Evolutionary conservation across 1,139 yeast species (phyloP).

Genomic region (Hansenula lynferdii): DNA sequence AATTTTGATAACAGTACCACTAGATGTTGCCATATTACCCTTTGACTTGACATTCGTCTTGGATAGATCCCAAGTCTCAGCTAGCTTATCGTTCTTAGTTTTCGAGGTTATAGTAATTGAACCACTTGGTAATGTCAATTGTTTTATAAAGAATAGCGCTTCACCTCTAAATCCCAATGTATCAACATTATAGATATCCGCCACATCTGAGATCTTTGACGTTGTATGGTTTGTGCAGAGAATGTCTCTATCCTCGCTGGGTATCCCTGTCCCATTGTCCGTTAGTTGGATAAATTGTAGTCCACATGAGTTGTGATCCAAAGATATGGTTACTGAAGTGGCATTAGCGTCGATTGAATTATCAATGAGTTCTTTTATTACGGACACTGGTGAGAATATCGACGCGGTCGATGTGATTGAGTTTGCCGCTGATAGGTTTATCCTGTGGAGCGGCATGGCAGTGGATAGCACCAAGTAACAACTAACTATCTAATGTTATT

Average conservation of each 20-base stretch:
- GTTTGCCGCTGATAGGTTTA: neutral
- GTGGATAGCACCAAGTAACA: too few species aligned
- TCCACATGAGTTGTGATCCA: conserved; percentile 56
- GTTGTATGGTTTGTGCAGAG: conserved; percentile 57
- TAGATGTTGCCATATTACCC: conserved; percentile 25
- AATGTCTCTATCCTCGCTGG: conserved; percentile 36
- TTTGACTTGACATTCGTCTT: too few species aligned
- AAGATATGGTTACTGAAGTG: conserved; percentile 41
- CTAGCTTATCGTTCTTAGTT: conserved; percentile 26
- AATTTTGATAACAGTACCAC: conserved; percentile 34
- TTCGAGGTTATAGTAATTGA: conserved; percentile 30
- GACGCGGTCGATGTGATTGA: conserved; percentile 18
- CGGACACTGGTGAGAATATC: conserved; percentile 33
- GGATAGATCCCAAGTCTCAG: conserved; percentile 35
- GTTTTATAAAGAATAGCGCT: conserved; percentile 56
- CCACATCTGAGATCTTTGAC: conserved; percentile 45
- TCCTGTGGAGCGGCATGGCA: neutral
- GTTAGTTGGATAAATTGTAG: conserved; percentile 46
- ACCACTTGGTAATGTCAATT: conserved; percentile 30
- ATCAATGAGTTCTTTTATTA: conserved; percentile 61
- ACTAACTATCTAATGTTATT: too few species aligned
- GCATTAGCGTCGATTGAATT: conserved; percentile 68
- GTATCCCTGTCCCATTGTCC: conserved; percentile 71
- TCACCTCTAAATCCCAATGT: conserved; percentile 73
- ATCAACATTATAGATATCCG: conserved; percentile 34